Evolutionary conservation across 1,139 yeast species (phyloP).

Genomic region (Suhomyces kunorum): DNA sequence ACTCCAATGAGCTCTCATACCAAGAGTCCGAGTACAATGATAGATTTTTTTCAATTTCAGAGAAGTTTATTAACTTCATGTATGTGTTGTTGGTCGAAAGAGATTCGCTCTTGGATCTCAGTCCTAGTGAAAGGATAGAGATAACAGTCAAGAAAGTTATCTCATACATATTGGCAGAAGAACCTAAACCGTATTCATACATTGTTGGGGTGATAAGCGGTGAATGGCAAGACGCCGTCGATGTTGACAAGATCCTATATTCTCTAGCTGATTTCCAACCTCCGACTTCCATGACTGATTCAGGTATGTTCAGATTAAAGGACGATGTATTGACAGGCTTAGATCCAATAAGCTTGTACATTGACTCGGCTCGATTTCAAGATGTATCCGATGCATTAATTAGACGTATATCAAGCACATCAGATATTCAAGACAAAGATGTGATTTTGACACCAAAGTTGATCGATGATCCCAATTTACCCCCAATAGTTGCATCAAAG

Average conservation of each 20-base stretch:
- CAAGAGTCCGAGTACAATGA: conserved; percentile 58
- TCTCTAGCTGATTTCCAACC: conserved; percentile 46
- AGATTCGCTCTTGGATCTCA: conserved; percentile 39
- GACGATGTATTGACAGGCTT: conserved; percentile 35
- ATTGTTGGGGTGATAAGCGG: conserved; percentile 41
- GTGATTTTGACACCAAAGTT: conserved; percentile 38
- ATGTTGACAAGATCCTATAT: conserved; percentile 39
- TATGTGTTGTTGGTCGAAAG: conserved; percentile 62
- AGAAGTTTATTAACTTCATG: conserved; percentile 54
- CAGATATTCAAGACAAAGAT: conserved; percentile 40
- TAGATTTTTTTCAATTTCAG: conserved; percentile 50
- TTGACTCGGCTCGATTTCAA: conserved; percentile 39
- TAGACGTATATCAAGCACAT: conserved; percentile 27
- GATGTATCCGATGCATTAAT: conserved; percentile 35
- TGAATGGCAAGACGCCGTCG: conserved; percentile 35
- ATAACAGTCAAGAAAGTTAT: conserved; percentile 38
- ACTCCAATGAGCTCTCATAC: conserved; percentile 36
- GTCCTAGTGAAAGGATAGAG: conserved; percentile 25
- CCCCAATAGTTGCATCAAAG: conserved; percentile 29
- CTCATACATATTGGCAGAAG: conserved; percentile 50
- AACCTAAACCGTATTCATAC: conserved; percentile 56
- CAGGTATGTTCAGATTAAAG: conserved; percentile 49
- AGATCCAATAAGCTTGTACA: conserved; percentile 41
- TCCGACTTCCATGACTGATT: conserved; percentile 41
- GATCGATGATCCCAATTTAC: conserved; percentile 18